Evolutionary conservation across 495 filamentous ascomycete genomes (phyloP).

Genomic region (Astrothelium macrocarpum): DNA sequence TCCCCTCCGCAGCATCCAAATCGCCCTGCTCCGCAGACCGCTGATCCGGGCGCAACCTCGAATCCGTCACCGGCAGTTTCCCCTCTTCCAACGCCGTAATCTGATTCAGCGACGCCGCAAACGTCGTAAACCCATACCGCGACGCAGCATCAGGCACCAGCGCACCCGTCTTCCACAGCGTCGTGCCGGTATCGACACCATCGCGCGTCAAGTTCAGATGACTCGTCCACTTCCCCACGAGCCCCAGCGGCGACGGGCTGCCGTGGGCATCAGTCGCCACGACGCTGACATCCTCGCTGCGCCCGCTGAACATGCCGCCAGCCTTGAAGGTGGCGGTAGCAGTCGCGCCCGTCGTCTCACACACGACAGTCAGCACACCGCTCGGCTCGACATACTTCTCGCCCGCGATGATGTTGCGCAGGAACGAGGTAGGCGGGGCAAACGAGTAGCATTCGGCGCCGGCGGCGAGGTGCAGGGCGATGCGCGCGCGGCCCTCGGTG

Average conservation of each 20-base stretch:
- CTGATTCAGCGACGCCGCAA: slow-evolving; percentile 82
- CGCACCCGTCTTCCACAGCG: slow-evolving; percentile 64
- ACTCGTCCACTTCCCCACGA: slow-evolving; percentile 77
- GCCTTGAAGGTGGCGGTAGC: slow-evolving; percentile 77
- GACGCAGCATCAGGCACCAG: slow-evolving; percentile 66
- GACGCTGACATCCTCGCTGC: slow-evolving; percentile 79
- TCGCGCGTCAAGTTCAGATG: slow-evolving; percentile 52
- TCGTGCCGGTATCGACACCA: slow-evolving; percentile 40
- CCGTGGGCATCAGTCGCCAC: slow-evolving; percentile 48
- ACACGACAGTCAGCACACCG: slow-evolving; percentile 68
- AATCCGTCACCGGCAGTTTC: slow-evolving; percentile 69
- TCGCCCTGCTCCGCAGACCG: slow-evolving; percentile 73
- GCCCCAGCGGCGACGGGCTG: slow-evolving; percentile 46
- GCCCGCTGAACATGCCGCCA: slow-evolving; percentile 92
- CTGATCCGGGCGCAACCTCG: slow-evolving; percentile 81
- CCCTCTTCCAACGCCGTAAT: slow-evolving; percentile 68
- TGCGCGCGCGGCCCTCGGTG: slow-evolving; percentile 75
- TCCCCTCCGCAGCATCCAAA: slow-evolving; percentile 70
- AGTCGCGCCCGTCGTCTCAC: slow-evolving; percentile 72
- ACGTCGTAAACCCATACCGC: slow-evolving; percentile 77
- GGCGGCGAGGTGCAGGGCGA: slow-evolving; percentile 66
- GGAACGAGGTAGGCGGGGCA: slow-evolving; percentile 73
- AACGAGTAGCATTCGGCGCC: slow-evolving; percentile 51
- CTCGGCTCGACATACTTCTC: slow-evolving; percentile 98
- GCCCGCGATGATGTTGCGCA: slow-evolving; percentile 92